A percentile compares a stretch with the other conserved stretches of the same genome.
These are phyloP conservation scores for Diaporthe ampelina DNA, from an alignment of 2,329 filamentous ascomycete genomes.

Conservation along the genomic window DNA sequence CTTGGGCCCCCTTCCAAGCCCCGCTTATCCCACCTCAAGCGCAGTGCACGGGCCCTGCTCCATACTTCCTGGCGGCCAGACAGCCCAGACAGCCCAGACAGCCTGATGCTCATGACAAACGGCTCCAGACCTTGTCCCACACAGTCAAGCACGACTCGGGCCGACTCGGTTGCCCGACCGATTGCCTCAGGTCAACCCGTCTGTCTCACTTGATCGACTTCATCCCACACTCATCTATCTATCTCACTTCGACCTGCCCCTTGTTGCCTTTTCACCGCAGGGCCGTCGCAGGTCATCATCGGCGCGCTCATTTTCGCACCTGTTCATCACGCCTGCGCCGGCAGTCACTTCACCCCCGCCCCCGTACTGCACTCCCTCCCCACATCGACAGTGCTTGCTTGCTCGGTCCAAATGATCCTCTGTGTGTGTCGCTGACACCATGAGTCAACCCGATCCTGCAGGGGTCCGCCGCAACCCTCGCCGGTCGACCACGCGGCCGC, in stretches of 20 bases:
- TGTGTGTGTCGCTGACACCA: constrained; percentile 32
- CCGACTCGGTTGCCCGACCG: constrained; percentile 26
- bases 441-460: constrained; percentile 39
- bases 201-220: constrained; percentile 2
- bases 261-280: background rate
- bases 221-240: background rate
- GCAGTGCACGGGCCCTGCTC: background rate
- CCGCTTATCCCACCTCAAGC: constrained; percentile 11
- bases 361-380: background rate
- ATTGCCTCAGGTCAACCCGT: constrained; percentile 8
- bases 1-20: background rate
- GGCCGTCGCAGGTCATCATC: constrained; percentile 4
- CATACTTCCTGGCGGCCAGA: no score
- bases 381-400: constrained; percentile 4
- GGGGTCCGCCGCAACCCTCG: constrained; percentile 41
- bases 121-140: constrained; percentile 4
- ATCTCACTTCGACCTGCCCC: background rate
- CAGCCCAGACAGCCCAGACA: no score
- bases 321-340: background rate
- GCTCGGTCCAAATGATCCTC: constrained; percentile 15
- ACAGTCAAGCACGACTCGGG: background rate
- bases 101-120: background rate
- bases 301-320: background rate
- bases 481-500: constrained; percentile 33
- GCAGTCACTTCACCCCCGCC: background rate